Evolutionary conservation across 441 rosid species (phyloP).

Genomic region (Brassica hybrid): DNA sequence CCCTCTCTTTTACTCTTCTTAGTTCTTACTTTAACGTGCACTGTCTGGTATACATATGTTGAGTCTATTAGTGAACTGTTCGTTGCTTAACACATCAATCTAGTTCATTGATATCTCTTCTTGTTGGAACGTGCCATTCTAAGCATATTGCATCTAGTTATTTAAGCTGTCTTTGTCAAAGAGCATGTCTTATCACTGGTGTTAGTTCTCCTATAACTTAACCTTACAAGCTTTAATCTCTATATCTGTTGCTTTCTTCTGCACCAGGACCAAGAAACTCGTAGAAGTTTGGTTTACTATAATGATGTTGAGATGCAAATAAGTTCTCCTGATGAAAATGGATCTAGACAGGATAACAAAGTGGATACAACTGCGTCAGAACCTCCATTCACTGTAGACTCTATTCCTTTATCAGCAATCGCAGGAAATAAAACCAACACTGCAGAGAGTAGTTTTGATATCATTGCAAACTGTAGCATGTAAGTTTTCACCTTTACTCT

Average conservation of each 20-base stretch:
- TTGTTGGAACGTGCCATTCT: conserved; percentile 14
- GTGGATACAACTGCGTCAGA: conserved; percentile 50
- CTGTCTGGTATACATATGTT: conserved; percentile 7
- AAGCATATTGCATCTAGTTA: conserved; percentile 10
- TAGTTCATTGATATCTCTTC: conserved; percentile 19
- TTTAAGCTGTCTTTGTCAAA: conserved; percentile 16
- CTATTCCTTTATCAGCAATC: conserved; percentile 52
- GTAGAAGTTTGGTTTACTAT: conserved; percentile 58
- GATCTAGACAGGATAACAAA: conserved; percentile 47
- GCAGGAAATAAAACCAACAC: conserved; percentile 46
- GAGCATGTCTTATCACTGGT: conserved; percentile 18
- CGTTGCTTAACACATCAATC: conserved; percentile 13
- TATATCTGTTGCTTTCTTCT: conserved; percentile 28
- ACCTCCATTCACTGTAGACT: conserved; percentile 48
- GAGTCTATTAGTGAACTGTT: conserved; percentile 12
- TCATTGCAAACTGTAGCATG: conserved; percentile 69
- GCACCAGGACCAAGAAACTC: conserved; percentile 58
- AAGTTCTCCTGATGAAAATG: conserved; percentile 74
- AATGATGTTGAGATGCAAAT: conserved; percentile 53
- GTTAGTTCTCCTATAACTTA: not conserved
- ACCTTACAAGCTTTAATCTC: conserved; percentile 15
- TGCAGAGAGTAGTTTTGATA: conserved; percentile 49
- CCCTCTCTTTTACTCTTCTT: conserved; percentile 16
- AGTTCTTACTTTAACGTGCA: conserved; percentile 9
- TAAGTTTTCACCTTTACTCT: conserved; percentile 47